Conservation (phyloP, 805 yeast genomes). For the Lipomyces anomalus region DNA sequence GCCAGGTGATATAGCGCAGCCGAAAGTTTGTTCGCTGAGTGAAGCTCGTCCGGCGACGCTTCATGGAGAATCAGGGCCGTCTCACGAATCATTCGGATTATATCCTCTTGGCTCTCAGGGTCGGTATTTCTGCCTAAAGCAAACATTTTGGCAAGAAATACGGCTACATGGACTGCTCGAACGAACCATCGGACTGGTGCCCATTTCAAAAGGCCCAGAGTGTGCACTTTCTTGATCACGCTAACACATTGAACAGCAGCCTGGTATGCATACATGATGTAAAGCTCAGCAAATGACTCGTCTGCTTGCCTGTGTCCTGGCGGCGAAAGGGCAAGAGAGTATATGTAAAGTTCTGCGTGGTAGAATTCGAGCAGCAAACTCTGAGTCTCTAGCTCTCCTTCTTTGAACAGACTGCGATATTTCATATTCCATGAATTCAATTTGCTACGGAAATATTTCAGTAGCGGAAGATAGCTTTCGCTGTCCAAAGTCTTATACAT, state of each 20-base stretch:
- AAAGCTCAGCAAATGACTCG: constrained; percentile 63
- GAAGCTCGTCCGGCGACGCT: constrained; percentile 85
- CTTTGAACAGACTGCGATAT: constrained; percentile 48
- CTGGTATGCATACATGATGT: constrained; percentile 71
- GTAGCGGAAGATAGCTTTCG: constrained; percentile 53
- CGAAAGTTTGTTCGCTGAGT: constrained; percentile 47
- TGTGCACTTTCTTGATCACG: constrained; percentile 64
- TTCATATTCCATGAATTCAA: constrained; percentile 72
- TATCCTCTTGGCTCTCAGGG: constrained; percentile 42
- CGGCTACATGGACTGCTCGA: constrained; percentile 78
- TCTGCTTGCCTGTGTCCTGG: constrained; percentile 32
- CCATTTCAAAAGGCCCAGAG: constrained; percentile 53
- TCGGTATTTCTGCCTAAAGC: constrained; percentile 27
- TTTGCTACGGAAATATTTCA: constrained; percentile 69
- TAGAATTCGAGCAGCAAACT: constrained; percentile 74
- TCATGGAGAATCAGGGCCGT: constrained; percentile 72
- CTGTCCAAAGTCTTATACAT: constrained; percentile 32
- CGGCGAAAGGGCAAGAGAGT: constrained; percentile 67
- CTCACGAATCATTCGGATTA: constrained; percentile 57
- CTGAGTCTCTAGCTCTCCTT: constrained; percentile 53
- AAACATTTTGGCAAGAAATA: constrained; percentile 82
- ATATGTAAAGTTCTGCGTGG: constrained; percentile 77
- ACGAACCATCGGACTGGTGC: constrained; percentile 95
- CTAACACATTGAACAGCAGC: constrained; percentile 77
- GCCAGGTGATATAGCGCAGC: constrained; percentile 12